Evolutionary conservation across 2,329 filamentous ascomycete species (phyloP).

Genomic region (Raffaelea deltoideospora): DNA sequence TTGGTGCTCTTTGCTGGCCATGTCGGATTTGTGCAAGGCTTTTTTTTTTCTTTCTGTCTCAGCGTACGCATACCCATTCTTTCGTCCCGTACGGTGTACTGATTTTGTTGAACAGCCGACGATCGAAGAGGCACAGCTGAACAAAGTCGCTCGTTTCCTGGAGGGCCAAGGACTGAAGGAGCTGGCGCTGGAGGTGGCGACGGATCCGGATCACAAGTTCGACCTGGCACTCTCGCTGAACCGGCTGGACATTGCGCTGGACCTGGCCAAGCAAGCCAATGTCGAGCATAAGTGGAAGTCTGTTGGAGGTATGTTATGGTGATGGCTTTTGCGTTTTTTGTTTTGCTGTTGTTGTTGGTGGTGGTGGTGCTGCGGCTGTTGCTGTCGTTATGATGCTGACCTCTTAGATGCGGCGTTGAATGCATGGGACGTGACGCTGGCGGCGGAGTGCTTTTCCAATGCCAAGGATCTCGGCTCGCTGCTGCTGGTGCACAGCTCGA

Average conservation of each 20-base stretch:
- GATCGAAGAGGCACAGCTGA: neutral
- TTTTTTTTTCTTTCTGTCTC: too few species aligned
- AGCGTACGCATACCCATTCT: too few species aligned
- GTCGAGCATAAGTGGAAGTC: conserved; percentile 98
- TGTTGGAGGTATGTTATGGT: conserved; percentile 39
- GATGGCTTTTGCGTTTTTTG: neutral
- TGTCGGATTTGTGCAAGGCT: too few species aligned
- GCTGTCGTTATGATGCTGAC: too few species aligned
- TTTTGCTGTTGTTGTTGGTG: neutral
- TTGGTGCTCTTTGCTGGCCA: too few species aligned
- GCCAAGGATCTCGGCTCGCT: conserved; percentile 84
- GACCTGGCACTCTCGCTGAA: conserved; percentile 75
- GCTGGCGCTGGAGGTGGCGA: conserved; percentile 83
- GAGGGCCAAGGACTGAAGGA: conserved; percentile 60
- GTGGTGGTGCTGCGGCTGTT: too few species aligned
- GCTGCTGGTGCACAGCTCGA: conserved; percentile 76
- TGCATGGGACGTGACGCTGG: conserved; percentile 74
- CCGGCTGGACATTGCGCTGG: conserved; percentile 71
- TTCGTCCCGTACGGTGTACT: too few species aligned
- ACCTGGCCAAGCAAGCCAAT: conserved; percentile 69
- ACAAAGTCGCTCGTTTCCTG: neutral
- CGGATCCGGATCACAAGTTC: conserved; percentile 91
- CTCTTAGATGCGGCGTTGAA: conserved; percentile 70
- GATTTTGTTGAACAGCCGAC: neutral
- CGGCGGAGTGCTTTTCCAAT: conserved; percentile 83